These are phyloP conservation scores for Esteya vermicola DNA, from an alignment of 2,329 filamentous ascomycete genomes.

Conservation along the genomic window DNA sequence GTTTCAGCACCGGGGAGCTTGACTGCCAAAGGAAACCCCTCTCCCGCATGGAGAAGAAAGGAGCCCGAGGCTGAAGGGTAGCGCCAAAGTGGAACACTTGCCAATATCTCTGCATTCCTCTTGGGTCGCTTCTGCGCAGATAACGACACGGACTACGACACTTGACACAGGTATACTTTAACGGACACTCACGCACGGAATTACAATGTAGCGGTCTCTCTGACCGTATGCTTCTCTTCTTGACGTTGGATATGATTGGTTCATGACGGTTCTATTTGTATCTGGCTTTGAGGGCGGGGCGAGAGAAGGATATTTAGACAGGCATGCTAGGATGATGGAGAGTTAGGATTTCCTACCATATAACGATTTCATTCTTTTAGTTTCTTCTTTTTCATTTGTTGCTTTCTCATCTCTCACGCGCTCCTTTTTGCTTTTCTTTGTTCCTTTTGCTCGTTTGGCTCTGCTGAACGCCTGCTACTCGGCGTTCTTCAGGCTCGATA, in stretches of 20 bases:
- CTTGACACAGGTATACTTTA: no score
- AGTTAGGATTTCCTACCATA: constrained; percentile 1
- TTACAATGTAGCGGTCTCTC: no score
- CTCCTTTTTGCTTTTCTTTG: constrained; percentile 1
- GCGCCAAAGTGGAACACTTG: background rate
- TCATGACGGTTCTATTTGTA: constrained; percentile 13
- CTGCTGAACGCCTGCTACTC: no score
- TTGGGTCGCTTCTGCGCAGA: no score
- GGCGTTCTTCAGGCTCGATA: no score
- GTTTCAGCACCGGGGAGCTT: background rate
- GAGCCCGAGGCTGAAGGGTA: background rate
- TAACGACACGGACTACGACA: no score
- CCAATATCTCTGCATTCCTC: background rate
- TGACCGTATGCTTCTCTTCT: no score
- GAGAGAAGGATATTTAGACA: constrained; percentile 5
- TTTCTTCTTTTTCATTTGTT: background rate
- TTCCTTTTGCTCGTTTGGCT: constrained; percentile 3
- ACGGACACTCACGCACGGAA: no score
- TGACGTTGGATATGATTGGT: constrained; percentile 14
- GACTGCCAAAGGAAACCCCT: background rate
- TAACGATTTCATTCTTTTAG: constrained; percentile 2
- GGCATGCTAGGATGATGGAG: background rate
- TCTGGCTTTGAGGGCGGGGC: constrained; percentile 11
- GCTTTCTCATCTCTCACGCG: no score
- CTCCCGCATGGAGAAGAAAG: no score